A percentile compares a stretch with the other conserved stretches of the same genome.
These are phyloP conservation scores for Angomonas ambiguus DNA, from an alignment of 208 protist species.

Conservation along the genomic window DNA sequence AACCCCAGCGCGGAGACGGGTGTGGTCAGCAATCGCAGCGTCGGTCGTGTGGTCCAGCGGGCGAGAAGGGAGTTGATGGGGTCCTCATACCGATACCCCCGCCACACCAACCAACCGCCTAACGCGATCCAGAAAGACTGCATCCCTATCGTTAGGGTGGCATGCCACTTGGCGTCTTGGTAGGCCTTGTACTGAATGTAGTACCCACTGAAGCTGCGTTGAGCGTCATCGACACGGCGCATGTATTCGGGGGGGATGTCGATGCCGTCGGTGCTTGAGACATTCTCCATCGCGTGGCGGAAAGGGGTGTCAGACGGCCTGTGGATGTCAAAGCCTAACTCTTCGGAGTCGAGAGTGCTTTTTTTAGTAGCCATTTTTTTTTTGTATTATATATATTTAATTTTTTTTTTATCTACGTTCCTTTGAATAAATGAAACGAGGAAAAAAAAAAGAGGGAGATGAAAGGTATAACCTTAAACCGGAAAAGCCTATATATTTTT, in stretches of 20 bases:
- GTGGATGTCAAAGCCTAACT: conserved; percentile 1
- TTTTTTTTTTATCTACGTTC: conserved; percentile 6
- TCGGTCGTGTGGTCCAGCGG: conserved; percentile 33
- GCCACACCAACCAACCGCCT: conserved; percentile 51
- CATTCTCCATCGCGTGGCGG: conserved; percentile 27
- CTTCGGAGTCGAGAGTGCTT: background rate
- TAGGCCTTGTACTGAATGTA: conserved; percentile 36
- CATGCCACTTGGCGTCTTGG: conserved; percentile 25
- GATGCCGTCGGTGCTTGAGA: conserved; percentile 23
- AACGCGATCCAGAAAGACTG: conserved; percentile 66
- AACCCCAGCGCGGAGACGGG: conserved; percentile 61
- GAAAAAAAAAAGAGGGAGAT: background rate
- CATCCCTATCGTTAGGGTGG: conserved; percentile 40
- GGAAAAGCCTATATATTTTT: too few species aligned
- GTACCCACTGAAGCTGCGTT: conserved; percentile 48
- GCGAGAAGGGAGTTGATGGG: conserved; percentile 62
- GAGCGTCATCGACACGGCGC: conserved; percentile 65
- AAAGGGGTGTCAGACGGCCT: conserved; percentile 44
- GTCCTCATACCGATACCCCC: conserved; percentile 60
- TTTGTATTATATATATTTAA: background rate
- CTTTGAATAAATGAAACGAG: background rate
- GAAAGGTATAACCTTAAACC: conserved; percentile 1
- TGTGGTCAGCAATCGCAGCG: conserved; percentile 46
- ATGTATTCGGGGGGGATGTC: conserved; percentile 53
- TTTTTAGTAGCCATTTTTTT: background rate